These are phyloP conservation scores for Rhynchosporium agropyri DNA, from an alignment of 2,329 filamentous ascomycete genomes.

Conservation along the genomic window DNA sequence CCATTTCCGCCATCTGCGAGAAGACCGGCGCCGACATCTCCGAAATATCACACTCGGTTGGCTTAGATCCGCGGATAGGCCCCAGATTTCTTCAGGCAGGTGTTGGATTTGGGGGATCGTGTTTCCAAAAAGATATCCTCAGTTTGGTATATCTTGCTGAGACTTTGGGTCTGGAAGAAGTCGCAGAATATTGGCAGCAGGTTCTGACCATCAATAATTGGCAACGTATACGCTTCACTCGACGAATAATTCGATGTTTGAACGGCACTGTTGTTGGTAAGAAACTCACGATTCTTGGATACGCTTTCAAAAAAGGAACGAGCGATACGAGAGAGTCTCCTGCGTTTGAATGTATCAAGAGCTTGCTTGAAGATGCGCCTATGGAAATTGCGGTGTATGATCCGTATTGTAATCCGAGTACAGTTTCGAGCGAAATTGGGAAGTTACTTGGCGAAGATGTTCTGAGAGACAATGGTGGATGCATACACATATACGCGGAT, in stretches of 20 bases:
- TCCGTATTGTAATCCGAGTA: conserved; percentile 50
- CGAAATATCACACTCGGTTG: conserved; percentile 68
- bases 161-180: conserved; percentile 67
- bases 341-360: conserved; percentile 67
- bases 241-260: conserved; percentile 65
- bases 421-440: conserved; percentile 47
- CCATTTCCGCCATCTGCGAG: conserved; percentile 79
- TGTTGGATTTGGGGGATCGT: conserved; percentile 78
- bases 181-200: conserved; percentile 74
- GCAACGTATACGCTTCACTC: conserved; percentile 69
- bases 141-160: conserved; percentile 75
- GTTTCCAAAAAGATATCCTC: conserved; percentile 80
- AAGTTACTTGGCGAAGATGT: conserved; percentile 38
- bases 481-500: conserved; percentile 47
- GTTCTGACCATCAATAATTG: conserved; percentile 79
- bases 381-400: conserved; percentile 70
- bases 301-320: conserved; percentile 80
- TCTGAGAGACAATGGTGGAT: conserved; percentile 38
- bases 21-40: conserved; percentile 74
- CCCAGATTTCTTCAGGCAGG: conserved; percentile 73
- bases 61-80: conserved; percentile 72
- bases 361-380: conserved; percentile 65
- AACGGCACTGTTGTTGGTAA: conserved; percentile 71
- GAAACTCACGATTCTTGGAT: conserved; percentile 73
- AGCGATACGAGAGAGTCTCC: conserved; percentile 73